Evolutionary conservation across 2,329 filamentous ascomycete species (phyloP).

Genomic region (Biscogniauxia marginata): DNA sequence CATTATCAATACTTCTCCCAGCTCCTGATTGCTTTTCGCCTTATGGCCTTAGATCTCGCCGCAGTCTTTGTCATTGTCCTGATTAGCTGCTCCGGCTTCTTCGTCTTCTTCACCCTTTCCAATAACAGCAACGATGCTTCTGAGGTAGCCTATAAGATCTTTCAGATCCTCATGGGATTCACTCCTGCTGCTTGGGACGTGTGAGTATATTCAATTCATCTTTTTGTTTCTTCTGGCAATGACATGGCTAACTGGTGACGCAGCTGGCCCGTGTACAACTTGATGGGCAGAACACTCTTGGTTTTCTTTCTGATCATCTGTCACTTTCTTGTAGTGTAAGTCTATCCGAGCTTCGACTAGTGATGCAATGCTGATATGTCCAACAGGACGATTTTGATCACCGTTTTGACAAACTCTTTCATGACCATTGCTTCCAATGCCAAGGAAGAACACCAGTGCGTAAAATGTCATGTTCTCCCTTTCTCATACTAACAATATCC

Average conservation of each 20-base stretch:
- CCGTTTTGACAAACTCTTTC: constrained; percentile 94
- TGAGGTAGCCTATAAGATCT: constrained; percentile 83
- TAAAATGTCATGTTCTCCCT: not conserved
- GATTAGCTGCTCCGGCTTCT: constrained; percentile 90
- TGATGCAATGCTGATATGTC: constrained; percentile 17
- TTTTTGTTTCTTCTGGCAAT: not conserved
- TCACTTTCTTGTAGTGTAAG: constrained; percentile 83
- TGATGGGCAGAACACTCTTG: constrained; percentile 72
- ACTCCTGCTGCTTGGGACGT: constrained; percentile 94
- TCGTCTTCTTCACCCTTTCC: constrained; percentile 88
- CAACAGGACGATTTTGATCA: constrained; percentile 78
- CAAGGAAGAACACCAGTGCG: constrained; percentile 79
- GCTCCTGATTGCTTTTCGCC: constrained; percentile 85
- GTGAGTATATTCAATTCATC: constrained; percentile 40
- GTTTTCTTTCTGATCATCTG: constrained; percentile 87
- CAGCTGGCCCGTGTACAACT: constrained; percentile 71
- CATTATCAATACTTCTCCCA: constrained; percentile 97
- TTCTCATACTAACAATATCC: constrained; percentile 7
- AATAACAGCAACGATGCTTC: constrained; percentile 67
- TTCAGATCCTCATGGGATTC: constrained; percentile 94
- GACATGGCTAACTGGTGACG: constrained; percentile 12
- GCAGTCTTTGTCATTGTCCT: constrained; percentile 82
- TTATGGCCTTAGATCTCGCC: constrained; percentile 88
- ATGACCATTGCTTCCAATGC: constrained; percentile 93
- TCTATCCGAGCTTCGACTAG: not conserved